Percentiles rank a stretch among this genome's conserved stretches.
These are phyloP conservation scores for Gossypium thurberi DNA, from an alignment of 345 rosid genomes.

Conservation along the genomic window DNA sequence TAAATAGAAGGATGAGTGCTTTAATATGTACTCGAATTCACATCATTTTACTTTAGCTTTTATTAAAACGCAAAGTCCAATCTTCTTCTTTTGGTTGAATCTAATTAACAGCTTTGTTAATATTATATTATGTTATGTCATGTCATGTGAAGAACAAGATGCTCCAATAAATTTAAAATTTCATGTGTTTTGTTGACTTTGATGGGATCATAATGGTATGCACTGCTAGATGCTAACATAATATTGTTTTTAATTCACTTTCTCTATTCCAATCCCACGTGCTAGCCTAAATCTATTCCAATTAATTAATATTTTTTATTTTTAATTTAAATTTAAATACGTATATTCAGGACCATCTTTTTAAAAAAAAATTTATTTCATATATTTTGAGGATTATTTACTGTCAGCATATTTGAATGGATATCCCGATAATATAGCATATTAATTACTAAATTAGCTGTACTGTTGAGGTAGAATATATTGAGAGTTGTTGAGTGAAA, in stretches of 20 bases:
- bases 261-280: neutral
- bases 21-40: no score
- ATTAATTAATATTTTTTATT: neutral
- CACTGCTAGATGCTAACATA: neutral
- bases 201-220: neutral
- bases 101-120: neutral
- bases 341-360: no score
- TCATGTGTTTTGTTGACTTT: neutral
- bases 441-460: no score
- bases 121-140: neutral
- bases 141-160: neutral
- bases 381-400: no score
- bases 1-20: no score
- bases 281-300: neutral
- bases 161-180: neutral
- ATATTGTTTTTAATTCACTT: neutral
- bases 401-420: no score
- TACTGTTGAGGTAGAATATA: no score
- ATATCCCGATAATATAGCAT: no score
- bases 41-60: no score
- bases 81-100: no score
- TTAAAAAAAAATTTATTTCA: no score
- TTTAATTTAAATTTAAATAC: neutral
- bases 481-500: no score
- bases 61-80: neutral